Evolutionary conservation across 495 filamentous ascomycete genomes (phyloP), one percentile per base, ranked within the genome.

Genomic region (Cercophora newfieldiana): DNA sequence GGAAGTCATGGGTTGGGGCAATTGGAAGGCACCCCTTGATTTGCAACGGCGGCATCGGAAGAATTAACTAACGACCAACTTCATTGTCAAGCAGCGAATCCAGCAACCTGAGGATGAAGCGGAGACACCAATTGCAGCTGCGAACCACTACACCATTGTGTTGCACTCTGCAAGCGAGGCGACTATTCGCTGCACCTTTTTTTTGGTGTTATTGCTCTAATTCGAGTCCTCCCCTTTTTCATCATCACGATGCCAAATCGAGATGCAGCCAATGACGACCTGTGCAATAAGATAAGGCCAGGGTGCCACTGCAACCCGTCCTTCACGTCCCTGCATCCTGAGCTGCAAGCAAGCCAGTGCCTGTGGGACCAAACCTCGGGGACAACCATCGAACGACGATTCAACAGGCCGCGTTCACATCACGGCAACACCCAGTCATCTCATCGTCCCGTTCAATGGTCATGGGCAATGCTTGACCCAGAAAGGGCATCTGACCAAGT

Each of bases 1-100:
- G 37, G 22, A 49, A 21, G 29, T 53, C 61, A 53, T 37, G 61
- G 61, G 50, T 55, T 54, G 29, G 58, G 30, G 58, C 31, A 57
- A 44, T 57, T 57, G 30, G 31, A 22, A 63, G 50, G 26, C 18
- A 47, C 61, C 61, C 61, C 61, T 63, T 63, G 61, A 63, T 63
- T 56, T 63, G 61, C 61, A 47, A 26, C 29, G 49, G 60, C 60
- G 48, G 60, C 25, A 19, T 62, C 59, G 59, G 61, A 56, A 63
- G 61, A 63, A 63, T 33, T 54, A 48, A 26, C 21, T 28, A 22
- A 21, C 31, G 22, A 22, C 30, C 33, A 25, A 19, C 7, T n/a
- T 29, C 50, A 26, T n/a, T 19, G n/a, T 7, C 19, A 28, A 19
- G 33, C 33, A 60, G 58, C 58, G 21, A 60, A 60, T 57, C 26